A percentile compares a stretch with the other conserved stretches of the same genome.
These are phyloP conservation scores for Gaertneriomyces semiglobifer DNA, from an alignment of 192 early-diverging fungal species.

Conservation along the genomic window DNA sequence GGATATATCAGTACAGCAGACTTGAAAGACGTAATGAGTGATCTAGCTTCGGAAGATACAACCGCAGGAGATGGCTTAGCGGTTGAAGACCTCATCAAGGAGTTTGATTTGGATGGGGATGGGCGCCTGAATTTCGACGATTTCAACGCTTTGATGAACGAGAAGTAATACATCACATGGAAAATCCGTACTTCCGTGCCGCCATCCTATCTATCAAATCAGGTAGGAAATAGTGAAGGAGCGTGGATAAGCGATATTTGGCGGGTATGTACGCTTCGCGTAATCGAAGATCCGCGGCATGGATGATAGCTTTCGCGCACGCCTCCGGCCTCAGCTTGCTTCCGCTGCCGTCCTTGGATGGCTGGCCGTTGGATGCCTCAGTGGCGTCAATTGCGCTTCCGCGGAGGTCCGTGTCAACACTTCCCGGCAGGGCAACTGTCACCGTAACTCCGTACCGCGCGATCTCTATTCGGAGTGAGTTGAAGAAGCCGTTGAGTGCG, in stretches of 20 bases:
- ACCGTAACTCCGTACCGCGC: conserved; percentile 57
- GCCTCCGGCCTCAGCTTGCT: conserved; percentile 44
- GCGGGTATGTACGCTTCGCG: conserved; percentile 63
- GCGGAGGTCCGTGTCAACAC: conserved; percentile 71
- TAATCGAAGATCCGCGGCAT: conserved; percentile 51
- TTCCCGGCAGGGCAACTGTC: conserved; percentile 67
- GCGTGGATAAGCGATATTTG: conserved; percentile 49
- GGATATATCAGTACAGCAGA: conserved; percentile 38
- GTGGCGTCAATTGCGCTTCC: conserved; percentile 58
- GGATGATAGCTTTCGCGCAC: conserved; percentile 65
- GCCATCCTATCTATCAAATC: conserved; percentile 63
- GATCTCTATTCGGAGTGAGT: conserved; percentile 75
- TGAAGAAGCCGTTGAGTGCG: conserved; percentile 79
- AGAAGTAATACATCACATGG: not conserved
- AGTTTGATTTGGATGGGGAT: conserved; percentile 43
- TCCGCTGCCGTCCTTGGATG: conserved; percentile 49
- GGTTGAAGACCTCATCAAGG: conserved; percentile 38
- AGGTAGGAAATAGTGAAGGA: conserved; percentile 54
- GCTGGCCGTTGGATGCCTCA: conserved; percentile 26
- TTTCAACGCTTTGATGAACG: conserved; percentile 28
- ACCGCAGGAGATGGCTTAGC: not conserved
- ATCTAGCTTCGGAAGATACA: not conserved
- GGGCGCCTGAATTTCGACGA: conserved; percentile 40
- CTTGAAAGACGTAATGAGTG: conserved; percentile 22
- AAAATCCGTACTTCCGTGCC: conserved; percentile 66